Conservation (phyloP, 2,329 filamentous ascomycete genomes). For the Penicillium capsulatum region DNA sequence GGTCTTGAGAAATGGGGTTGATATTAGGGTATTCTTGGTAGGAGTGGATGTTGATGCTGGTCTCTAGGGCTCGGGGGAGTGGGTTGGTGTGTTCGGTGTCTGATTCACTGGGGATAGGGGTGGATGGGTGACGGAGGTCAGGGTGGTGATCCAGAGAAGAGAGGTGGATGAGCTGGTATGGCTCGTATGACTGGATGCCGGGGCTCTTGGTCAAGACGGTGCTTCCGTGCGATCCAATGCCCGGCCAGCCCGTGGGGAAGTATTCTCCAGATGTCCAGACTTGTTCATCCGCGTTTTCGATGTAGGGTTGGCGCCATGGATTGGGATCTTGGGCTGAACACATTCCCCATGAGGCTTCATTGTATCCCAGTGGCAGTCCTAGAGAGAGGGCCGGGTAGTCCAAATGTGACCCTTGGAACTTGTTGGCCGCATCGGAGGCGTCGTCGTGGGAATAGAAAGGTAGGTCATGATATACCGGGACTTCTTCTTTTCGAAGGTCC, state of each 20-base stretch:
- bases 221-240: background rate
- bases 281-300: background rate
- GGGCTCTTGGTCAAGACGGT: background rate
- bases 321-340: background rate
- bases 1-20: constrained; percentile 2
- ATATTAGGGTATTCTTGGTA: background rate
- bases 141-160: background rate
- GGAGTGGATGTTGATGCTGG: background rate
- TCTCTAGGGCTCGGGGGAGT: background rate
- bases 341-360: background rate
- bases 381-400: too few species aligned
- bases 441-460: background rate
- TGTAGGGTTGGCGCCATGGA: background rate
- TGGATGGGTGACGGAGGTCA: background rate
- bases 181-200: background rate
- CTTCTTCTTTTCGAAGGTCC: background rate
- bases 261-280: background rate
- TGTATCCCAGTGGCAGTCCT: too few species aligned
- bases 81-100: background rate
- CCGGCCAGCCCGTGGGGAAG: background rate
- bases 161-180: background rate
- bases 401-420: too few species aligned
- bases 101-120: background rate
- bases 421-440: too few species aligned
- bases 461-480: background rate